These are phyloP conservation scores for Aureobasidium sp. DNA, from an alignment of 2,329 filamentous ascomycete species.

Conservation along the genomic window DNA sequence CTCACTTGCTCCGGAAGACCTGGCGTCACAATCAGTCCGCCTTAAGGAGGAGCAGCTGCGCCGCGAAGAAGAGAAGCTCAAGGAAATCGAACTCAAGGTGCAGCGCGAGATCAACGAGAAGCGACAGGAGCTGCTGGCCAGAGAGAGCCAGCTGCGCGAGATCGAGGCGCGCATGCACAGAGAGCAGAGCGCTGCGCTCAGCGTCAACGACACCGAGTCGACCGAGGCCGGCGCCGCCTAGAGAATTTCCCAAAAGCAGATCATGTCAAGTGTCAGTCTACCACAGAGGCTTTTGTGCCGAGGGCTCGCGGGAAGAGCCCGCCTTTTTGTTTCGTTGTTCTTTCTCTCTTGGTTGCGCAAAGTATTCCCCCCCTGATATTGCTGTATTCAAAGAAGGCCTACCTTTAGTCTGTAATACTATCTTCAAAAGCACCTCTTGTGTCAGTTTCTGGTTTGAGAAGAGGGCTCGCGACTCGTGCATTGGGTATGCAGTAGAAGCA, in stretches of 20 bases:
- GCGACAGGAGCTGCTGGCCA: constrained; percentile 92
- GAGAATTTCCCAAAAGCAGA: not conserved
- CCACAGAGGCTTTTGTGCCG: not conserved
- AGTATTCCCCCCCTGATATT: constrained; percentile 16
- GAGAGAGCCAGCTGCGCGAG: constrained; percentile 97
- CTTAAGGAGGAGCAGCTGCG: constrained; percentile 99
- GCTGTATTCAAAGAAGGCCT: constrained; percentile 15
- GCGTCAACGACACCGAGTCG: constrained; percentile 18
- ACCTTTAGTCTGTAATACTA: constrained; percentile 16
- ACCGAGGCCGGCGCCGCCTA: constrained; percentile 20
- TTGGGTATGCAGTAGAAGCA: not conserved
- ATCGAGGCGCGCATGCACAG: constrained; percentile 97
- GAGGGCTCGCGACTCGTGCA: not conserved
- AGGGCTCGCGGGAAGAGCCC: constrained; percentile 5
- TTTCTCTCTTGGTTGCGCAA: constrained; percentile 6
- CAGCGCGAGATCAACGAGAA: constrained; percentile 99
- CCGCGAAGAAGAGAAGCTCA: constrained; percentile 98
- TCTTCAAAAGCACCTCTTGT: not conserved
- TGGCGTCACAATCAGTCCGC: constrained; percentile 93
- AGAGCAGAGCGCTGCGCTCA: constrained; percentile 26
- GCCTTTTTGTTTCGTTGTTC: constrained; percentile 13
- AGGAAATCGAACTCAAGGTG: constrained; percentile 99
- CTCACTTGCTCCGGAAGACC: constrained; percentile 95
- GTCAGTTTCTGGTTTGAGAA: not conserved
- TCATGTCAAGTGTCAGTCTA: constrained; percentile 6